Conservation (phyloP, 768 basidiomycete species). For the Pleurotus salmoneostramineus region DNA sequence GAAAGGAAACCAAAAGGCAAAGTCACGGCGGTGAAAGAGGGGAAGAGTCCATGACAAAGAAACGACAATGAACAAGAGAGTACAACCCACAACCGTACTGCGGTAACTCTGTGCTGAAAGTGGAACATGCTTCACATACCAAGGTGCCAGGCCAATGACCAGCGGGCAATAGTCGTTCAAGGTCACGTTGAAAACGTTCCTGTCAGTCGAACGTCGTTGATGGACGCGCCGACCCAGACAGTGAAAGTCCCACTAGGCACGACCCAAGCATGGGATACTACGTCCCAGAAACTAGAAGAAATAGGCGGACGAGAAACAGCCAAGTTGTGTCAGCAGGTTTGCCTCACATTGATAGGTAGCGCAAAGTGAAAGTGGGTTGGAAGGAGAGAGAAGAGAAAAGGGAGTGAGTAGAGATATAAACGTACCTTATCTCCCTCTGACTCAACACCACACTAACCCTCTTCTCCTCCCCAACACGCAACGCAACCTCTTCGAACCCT, state of each 20-base stretch:
- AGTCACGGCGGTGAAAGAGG: too few species aligned
- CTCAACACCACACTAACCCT: constrained; percentile 48
- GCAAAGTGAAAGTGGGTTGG: too few species aligned
- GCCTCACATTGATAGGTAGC: too few species aligned
- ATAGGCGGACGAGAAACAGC: background rate
- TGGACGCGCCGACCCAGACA: constrained; percentile 13
- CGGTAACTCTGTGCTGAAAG: too few species aligned
- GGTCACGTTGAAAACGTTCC: constrained; percentile 12
- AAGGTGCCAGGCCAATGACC: too few species aligned
- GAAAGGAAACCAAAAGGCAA: too few species aligned
- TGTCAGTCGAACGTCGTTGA: constrained; percentile 12
- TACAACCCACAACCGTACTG: too few species aligned
- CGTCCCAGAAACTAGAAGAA: constrained; percentile 7
- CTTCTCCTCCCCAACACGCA: constrained; percentile 42
- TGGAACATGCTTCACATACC: too few species aligned
- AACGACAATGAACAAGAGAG: too few species aligned
- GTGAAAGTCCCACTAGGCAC: constrained; percentile 13
- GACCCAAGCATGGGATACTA: background rate
- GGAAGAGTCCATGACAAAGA: too few species aligned
- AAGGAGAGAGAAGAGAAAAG: too few species aligned
- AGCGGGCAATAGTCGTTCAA: too few species aligned
- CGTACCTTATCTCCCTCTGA: constrained; percentile 43
- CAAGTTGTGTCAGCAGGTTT: background rate
- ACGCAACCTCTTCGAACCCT: constrained; percentile 60
- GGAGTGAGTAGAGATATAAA: background rate